These are phyloP conservation scores for Mollisia scopiformis DNA, from an alignment of 2,329 filamentous ascomycete genomes.

Conservation along the genomic window DNA sequence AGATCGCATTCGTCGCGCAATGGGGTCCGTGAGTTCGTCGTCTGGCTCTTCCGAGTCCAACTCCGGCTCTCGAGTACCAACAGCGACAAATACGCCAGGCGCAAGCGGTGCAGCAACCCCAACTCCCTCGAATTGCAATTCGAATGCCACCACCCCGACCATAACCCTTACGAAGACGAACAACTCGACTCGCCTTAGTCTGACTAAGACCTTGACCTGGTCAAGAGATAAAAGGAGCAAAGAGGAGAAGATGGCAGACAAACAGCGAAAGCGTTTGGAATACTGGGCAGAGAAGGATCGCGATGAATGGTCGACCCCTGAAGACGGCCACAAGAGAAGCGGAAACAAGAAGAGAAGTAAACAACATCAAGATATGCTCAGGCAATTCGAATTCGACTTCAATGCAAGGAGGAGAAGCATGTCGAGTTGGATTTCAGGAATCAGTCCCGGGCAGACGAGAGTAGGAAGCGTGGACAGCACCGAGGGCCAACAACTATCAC, in stretches of 20 bases:
- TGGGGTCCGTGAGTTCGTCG: background rate
- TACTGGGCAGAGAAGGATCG: constrained; percentile 25
- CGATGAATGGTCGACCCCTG: constrained; percentile 21
- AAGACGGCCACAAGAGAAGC: background rate
- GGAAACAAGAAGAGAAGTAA: constrained; percentile 13
- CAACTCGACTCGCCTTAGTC: constrained; percentile 10
- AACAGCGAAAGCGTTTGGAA: constrained; percentile 11
- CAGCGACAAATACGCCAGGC: constrained; percentile 1
- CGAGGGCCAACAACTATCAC: no score
- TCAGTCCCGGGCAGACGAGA: constrained; percentile 22
- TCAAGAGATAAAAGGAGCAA: constrained; percentile 1
- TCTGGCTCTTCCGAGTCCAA: background rate
- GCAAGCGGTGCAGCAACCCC: background rate
- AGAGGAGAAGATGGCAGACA: constrained; percentile 3
- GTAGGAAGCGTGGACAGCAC: constrained; percentile 17
- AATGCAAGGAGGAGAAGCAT: constrained; percentile 9
- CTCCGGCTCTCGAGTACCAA: background rate
- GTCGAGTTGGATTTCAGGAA: constrained; percentile 18
- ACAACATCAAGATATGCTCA: constrained; percentile 23
- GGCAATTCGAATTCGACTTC: constrained; percentile 23
- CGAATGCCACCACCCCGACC: constrained; percentile 1
- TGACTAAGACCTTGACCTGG: constrained; percentile 1
- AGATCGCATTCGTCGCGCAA: constrained; percentile 21
- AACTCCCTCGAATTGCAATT: constrained; percentile 1
- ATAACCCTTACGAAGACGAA: constrained; percentile 11